Conservation (phyloP, 805 yeast genomes). For the Wickerhamiella occidentalis region DNA sequence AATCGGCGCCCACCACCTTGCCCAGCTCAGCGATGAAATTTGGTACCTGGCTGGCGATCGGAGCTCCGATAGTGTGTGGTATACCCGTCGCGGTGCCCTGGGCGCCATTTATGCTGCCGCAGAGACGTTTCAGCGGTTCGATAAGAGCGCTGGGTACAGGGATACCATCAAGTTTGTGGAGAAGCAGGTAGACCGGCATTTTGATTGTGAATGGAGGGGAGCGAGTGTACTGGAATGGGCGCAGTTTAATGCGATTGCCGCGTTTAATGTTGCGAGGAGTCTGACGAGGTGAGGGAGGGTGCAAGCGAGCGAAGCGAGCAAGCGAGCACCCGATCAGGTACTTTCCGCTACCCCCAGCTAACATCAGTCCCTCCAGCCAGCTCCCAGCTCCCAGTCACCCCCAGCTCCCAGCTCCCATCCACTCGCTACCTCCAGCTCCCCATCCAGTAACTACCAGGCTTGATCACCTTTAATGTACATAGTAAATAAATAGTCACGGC, state of each 20-base stretch:
- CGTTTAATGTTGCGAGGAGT: constrained; percentile 56
- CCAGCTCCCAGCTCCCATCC: too few species aligned
- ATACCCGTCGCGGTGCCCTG: constrained; percentile 66
- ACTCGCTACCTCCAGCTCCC: too few species aligned
- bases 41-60: constrained; percentile 67
- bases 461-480: too few species aligned
- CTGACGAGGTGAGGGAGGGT: constrained; percentile 28
- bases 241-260: constrained; percentile 50
- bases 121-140: constrained; percentile 73
- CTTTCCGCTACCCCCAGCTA: too few species aligned
- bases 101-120: constrained; percentile 54
- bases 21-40: constrained; percentile 69
- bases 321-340: too few species aligned
- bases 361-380: too few species aligned
- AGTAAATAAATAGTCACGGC: too few species aligned
- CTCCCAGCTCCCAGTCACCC: too few species aligned
- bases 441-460: too few species aligned
- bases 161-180: constrained; percentile 57
- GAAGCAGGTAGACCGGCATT: constrained; percentile 42
- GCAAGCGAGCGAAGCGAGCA: too few species aligned
- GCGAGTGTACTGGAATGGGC: constrained; percentile 64
- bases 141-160: constrained; percentile 41
- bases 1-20: constrained; percentile 53
- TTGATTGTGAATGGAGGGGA: constrained; percentile 47
- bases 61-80: constrained; percentile 80